Base-by-base conservation (phyloP, 495 filamentous ascomycete genomes). In the Xeromyces bisporus region DNA sequence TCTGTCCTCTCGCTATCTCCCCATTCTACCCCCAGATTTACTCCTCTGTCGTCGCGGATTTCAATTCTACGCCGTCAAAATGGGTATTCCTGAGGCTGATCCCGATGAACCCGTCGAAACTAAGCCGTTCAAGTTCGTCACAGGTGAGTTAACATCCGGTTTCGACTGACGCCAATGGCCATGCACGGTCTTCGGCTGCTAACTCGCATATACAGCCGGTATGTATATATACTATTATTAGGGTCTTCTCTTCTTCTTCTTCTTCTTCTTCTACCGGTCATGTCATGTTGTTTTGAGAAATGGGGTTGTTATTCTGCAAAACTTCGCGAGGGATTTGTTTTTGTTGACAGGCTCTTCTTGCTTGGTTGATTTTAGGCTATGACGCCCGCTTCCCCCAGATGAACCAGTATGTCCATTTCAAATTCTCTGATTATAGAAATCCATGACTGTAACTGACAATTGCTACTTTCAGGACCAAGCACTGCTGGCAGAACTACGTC, bases 71-170 rank as follows among this genome's bases (percentile, higher is more conserved):
- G 34, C 44, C 41, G 42, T 36, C 50, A 62, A 56, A 49, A 65
- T 65, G 60, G 54, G 51, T 32, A 62, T 65, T 55, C 58, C 58
- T 43, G 49, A 94, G 83, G 80, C 75, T 47, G 89, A 94, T 67
- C 80, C 84, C 41, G 74, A 75, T 39, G 80, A 93, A 51, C 77
- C 77, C 56, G 73, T 80, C 31, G 60, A 58, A 60, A 93, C 85
- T 58, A 99, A 92, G 74, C 89, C 89, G 60, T 99, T 99, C 79
- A 99, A 99, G 77, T 96, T 94, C 65, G 89, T 96, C 42, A 96
- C 89, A 63, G 89, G 87, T 93, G 75, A 66, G 82, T 39, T 38
- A 29, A 39, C 37, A 42, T 44, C 36, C 35, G n/a, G n/a, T n/a
- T n/a, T n/a, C n/a, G n/a, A n/a, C n/a, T n/a, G n/a, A n/a, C n/a